phyloP scores from a whole-genome alignment of 208 protist genomes.

The Crithidia fasciculata region DNA sequence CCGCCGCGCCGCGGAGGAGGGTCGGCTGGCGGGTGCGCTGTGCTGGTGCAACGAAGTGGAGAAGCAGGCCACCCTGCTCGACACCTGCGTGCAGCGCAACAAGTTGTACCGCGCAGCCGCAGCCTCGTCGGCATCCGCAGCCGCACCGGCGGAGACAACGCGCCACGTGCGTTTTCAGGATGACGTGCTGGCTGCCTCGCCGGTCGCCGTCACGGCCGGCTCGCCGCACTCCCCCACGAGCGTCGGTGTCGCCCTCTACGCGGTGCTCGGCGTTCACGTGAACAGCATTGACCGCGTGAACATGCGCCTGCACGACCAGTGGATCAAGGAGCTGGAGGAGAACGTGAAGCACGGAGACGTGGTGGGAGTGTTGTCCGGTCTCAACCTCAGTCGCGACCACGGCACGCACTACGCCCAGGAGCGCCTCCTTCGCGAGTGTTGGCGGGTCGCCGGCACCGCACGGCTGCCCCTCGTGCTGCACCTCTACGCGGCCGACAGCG shows the following conservation, averaged over 20 bases:
- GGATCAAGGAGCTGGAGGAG: conserved; percentile 56
- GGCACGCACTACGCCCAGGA: conserved; percentile 86
- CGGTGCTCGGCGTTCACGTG: conserved; percentile 73
- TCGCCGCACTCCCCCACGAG: not conserved
- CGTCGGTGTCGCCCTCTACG: conserved; percentile 49
- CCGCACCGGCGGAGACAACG: not conserved
- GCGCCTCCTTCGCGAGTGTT: conserved; percentile 53
- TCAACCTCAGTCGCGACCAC: conserved; percentile 66
- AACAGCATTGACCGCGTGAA: conserved; percentile 85
- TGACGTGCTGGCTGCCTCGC: conserved; percentile 3
- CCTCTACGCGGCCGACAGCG: conserved; percentile 38
- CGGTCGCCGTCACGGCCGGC: conserved; percentile 4
- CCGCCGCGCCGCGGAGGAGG: conserved; percentile 56
- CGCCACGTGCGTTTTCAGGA: conserved; percentile 36
- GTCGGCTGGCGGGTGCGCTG: conserved; percentile 50
- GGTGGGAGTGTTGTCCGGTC: conserved; percentile 69
- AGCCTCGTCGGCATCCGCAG: not conserved
- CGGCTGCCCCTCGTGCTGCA: conserved; percentile 69
- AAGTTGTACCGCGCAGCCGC: conserved; percentile 30
- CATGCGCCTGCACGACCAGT: conserved; percentile 66
- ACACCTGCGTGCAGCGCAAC: conserved; percentile 65
- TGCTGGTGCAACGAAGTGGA: conserved; percentile 78
- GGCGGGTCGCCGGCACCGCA: conserved; percentile 47
- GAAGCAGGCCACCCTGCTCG: conserved; percentile 65
- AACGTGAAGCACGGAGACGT: conserved; percentile 56